Percentiles rank a stretch among this genome's conserved stretches.
Evolutionary conservation across 441 rosid species (phyloP).

Genomic region (Gossypium trilobum): DNA sequence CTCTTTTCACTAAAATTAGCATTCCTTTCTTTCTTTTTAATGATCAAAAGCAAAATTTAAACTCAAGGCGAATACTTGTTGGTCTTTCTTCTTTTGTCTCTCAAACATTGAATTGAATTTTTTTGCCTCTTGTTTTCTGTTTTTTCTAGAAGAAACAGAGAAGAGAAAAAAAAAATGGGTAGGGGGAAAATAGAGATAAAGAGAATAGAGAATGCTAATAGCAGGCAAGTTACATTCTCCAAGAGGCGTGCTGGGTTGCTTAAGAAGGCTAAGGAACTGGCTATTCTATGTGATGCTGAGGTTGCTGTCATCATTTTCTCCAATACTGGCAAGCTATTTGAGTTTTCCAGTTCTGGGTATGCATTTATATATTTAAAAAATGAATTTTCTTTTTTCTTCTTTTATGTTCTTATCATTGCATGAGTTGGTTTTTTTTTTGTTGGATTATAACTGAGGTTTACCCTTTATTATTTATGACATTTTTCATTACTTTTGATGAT

Average conservation of each 20-base stretch:
- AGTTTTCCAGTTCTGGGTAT: slow-evolving; percentile 76
- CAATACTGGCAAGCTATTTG: slow-evolving; percentile 82
- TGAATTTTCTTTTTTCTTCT: not conserved
- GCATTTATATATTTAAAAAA: not conserved
- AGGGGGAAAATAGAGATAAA: slow-evolving; percentile 92
- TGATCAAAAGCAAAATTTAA: not conserved
- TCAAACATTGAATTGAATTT: not conserved
- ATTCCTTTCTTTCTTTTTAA: slow-evolving; percentile 14
- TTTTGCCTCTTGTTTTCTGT: slow-evolving; percentile 4
- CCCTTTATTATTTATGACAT: not conserved
- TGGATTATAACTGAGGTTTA: no score
- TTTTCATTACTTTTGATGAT: not conserved
- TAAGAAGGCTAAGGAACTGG: slow-evolving; percentile 81
- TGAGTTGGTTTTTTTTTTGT: slow-evolving; percentile 11
- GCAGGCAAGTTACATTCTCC: slow-evolving; percentile 94
- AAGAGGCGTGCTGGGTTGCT: slow-evolving; percentile 87
- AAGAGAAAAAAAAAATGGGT: slow-evolving; percentile 41
- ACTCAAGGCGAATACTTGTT: not conserved
- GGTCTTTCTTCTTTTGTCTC: not conserved
- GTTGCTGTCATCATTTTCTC: slow-evolving; percentile 91
- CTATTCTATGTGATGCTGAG: slow-evolving; percentile 91
- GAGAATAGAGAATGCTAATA: slow-evolving; percentile 85
- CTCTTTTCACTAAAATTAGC: slow-evolving; percentile 39
- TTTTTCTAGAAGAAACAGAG: not conserved
- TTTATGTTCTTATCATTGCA: slow-evolving; percentile 21